phyloP scores from a whole-genome alignment of 352 stramenopile genomes.

The Globisporangium mamillatum region DNA sequence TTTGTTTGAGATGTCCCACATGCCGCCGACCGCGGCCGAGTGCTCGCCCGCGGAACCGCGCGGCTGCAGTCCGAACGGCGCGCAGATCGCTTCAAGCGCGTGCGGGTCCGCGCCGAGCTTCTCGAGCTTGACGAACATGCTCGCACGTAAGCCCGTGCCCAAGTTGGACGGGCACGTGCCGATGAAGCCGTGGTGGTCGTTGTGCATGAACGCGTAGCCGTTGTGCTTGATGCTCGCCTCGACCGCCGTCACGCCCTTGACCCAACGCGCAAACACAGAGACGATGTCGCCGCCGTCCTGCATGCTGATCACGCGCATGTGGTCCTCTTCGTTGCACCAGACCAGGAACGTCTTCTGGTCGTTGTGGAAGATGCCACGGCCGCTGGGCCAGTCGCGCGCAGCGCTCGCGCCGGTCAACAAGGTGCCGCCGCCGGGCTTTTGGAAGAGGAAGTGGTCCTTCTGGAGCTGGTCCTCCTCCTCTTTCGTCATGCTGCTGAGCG shows the following conservation, averaged over 20 bases:
- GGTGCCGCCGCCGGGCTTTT: conserved; percentile 89
- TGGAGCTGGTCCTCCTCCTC: conserved; percentile 90
- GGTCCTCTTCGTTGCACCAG: conserved; percentile 89
- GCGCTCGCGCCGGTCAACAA: conserved; percentile 81
- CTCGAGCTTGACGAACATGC: conserved; percentile 84
- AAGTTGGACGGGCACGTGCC: conserved; percentile 86
- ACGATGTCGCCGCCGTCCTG: conserved; percentile 90
- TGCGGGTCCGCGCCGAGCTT: conserved; percentile 72
- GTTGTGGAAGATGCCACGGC: conserved; percentile 91
- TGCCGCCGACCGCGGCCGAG: conserved; percentile 71
- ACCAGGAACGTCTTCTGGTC: conserved; percentile 88
- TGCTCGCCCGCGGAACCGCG: conserved; percentile 81
- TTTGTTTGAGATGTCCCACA: conserved; percentile 95
- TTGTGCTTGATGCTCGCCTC: conserved; percentile 82
- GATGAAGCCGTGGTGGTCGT: conserved; percentile 85
- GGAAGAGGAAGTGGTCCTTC: conserved; percentile 90
- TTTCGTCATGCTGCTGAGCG: conserved; percentile 88
- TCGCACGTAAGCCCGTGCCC: conserved; percentile 78
- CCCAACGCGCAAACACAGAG: conserved; percentile 87
- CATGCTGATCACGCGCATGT: conserved; percentile 90
- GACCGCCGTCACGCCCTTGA: conserved; percentile 75
- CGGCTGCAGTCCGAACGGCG: conserved; percentile 76
- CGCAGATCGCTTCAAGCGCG: conserved; percentile 64
- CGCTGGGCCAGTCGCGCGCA: conserved; percentile 90
- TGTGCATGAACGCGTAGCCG: conserved; percentile 82